Evolutionary conservation across 352 stramenopile genomes (phyloP), one percentile per base, ranked within the genome.

Genomic region (Phytopythium montanum): DNA sequence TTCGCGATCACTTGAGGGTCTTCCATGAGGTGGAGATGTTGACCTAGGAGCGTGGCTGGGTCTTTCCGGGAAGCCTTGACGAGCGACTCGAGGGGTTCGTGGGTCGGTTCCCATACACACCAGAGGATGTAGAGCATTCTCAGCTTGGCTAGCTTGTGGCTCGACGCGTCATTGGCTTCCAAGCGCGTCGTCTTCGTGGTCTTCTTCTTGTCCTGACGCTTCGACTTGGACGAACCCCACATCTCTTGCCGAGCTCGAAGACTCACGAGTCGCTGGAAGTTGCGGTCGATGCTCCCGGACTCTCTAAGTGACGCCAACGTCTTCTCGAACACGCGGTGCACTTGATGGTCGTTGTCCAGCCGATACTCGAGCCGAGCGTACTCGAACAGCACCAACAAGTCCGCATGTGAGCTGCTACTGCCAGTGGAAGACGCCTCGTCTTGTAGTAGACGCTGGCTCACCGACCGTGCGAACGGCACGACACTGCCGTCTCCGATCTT

Each of bases 191-290:
- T 56, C 33, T 56, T 56, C 51, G 10, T 46, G 0, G n/a, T 8
- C 21, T 56, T 44, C 33, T 56, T 56, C 6, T 12, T 38, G 33
- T 18, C 51, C 2, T 26, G 14, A 0, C 1, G 12, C 4, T 19
- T 25, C 5, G 16, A 36, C n/a, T 10, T 13, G 25, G 45, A 34
- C 18, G 12, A 8, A 18, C 25, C 12, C 31, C 29, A 56, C 14
- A 56, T 34, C 31, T 83, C 75, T 7, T 67, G 56, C 13, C 73
- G 69, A 3, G 72, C 54, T 2, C 76, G 76, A 25, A 88, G 63
- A 68, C 80, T 90, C 5, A 83, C 36, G 39, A 90, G 72, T 9
- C 71, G 70, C 60, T 92, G 82, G 13, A 85, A 79, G 28, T 31
- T 33, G 33, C 65, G 28, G 50, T 62, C 26, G 25, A 33, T 14